Evolutionary conservation across 2,329 filamentous ascomycete species (phyloP).

Genomic region (Fusarium euwallaceae): DNA sequence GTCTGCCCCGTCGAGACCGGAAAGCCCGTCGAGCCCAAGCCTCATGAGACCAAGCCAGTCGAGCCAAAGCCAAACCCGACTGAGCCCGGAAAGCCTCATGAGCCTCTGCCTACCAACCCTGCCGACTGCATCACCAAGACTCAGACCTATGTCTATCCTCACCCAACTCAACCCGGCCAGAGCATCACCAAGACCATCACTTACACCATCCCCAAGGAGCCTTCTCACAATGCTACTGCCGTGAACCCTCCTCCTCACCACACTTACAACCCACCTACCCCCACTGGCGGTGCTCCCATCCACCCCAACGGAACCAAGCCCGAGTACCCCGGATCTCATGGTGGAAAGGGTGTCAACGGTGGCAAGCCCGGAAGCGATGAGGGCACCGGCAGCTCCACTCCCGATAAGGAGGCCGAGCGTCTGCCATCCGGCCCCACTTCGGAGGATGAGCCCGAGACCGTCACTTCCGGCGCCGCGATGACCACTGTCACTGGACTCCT

Average conservation of each 20-base stretch:
- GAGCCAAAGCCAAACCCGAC: slow-evolving; percentile 22
- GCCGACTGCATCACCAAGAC: slow-evolving; percentile 45
- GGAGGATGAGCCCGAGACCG: slow-evolving; percentile 22
- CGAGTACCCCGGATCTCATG: slow-evolving; percentile 26
- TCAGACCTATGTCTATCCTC: slow-evolving; percentile 43
- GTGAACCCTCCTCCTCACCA: slow-evolving; percentile 36
- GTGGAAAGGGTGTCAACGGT: slow-evolving; percentile 28
- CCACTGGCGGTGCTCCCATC: slow-evolving; percentile 32
- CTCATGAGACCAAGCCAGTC: slow-evolving; percentile 30
- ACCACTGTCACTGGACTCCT: slow-evolving; percentile 53
- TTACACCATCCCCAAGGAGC: slow-evolving; percentile 41
- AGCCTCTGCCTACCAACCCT: slow-evolving; percentile 37
- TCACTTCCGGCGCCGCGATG: slow-evolving; percentile 47
- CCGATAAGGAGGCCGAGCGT: slow-evolving; percentile 26
- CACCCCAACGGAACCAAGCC: slow-evolving; percentile 34
- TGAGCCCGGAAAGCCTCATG: slow-evolving; percentile 31
- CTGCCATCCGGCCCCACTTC: slow-evolving; percentile 30
- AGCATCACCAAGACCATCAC: slow-evolving; percentile 44
- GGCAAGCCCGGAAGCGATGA: neutral
- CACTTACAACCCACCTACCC: slow-evolving; percentile 34
- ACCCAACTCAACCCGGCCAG: slow-evolving; percentile 41
- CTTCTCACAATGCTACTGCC: slow-evolving; percentile 34
- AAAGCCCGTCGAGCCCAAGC: slow-evolving; percentile 29
- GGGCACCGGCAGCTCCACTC: slow-evolving; percentile 7
- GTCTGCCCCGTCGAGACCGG: slow-evolving; percentile 35